phyloP scores from a whole-genome alignment of 2,329 filamentous ascomycete species.

The Apiospora koreana region DNA sequence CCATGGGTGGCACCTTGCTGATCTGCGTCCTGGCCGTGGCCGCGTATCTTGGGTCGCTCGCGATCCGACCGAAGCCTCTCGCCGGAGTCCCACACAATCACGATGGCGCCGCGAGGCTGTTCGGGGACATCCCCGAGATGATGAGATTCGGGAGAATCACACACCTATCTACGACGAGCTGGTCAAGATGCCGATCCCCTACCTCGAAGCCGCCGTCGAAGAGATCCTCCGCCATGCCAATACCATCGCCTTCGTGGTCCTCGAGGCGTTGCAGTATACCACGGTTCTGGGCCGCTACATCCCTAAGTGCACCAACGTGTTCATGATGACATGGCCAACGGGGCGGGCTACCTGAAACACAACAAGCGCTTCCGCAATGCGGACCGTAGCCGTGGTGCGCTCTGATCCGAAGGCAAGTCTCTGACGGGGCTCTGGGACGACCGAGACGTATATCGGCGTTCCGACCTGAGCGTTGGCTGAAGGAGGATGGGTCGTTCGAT shows the following conservation, averaged over 20 bases:
- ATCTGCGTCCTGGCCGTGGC: slow-evolving; percentile 7
- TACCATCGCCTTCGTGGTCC: slow-evolving; percentile 25
- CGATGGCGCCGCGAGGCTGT: slow-evolving; percentile 32
- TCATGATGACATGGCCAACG: slow-evolving; percentile 22
- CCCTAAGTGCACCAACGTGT: slow-evolving; percentile 29
- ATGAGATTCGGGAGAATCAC: slow-evolving; percentile 31
- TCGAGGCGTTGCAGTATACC: slow-evolving; percentile 27
- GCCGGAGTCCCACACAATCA: slow-evolving; percentile 47
- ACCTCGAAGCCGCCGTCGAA: slow-evolving; percentile 34
- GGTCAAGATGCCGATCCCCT: slow-evolving; percentile 24
- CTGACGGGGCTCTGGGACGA: slow-evolving; percentile 20
- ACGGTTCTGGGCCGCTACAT: slow-evolving; percentile 27
- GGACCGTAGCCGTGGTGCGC: slow-evolving; percentile 16
- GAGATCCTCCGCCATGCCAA: slow-evolving; percentile 31
- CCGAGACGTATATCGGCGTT: slow-evolving; percentile 18
- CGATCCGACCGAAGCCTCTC: slow-evolving; percentile 42
- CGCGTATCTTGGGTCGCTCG: slow-evolving; percentile 20
- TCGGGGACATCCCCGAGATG: slow-evolving; percentile 46
- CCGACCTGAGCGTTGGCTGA: slow-evolving; percentile 23
- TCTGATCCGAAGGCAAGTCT: slow-evolving; percentile 9
- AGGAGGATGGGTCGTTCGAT: slow-evolving; percentile 17
- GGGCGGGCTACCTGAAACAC: slow-evolving; percentile 20
- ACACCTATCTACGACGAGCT: slow-evolving; percentile 27
- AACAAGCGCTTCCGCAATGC: slow-evolving; percentile 15
- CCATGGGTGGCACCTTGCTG: not conserved